These are phyloP conservation scores for Colletotrichum karsti DNA, from an alignment of 2,329 filamentous ascomycete genomes.

Conservation along the genomic window DNA sequence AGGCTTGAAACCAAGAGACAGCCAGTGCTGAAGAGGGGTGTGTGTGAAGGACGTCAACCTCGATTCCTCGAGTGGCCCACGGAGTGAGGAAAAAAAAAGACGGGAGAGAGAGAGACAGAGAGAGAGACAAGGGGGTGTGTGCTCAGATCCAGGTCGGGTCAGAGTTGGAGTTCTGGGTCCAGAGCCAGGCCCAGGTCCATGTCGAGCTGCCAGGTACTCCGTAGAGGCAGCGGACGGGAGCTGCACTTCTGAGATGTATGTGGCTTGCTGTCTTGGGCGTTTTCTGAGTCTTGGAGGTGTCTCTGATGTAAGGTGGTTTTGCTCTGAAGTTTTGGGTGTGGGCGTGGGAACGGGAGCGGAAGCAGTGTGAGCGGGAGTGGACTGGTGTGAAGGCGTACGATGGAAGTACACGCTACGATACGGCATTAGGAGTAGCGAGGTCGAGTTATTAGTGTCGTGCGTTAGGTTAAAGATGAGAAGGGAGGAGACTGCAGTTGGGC, in stretches of 20 bases:
- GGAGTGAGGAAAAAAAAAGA: not conserved
- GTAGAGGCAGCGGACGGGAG: conserved; percentile 13
- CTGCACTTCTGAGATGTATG: conserved; percentile 14
- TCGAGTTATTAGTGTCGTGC: conserved; percentile 7
- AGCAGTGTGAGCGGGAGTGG: conserved; percentile 3
- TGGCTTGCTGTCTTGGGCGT: conserved; percentile 10
- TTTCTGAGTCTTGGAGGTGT: not conserved
- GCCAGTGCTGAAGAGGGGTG: not conserved
- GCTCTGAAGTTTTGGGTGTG: not conserved
- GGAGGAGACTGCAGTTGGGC: not conserved
- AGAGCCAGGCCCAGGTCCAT: conserved; percentile 24
- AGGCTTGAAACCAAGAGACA: conserved; percentile 10
- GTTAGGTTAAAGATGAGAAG: not conserved
- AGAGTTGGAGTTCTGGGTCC: conserved; percentile 7
- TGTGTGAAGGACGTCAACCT: not conserved
- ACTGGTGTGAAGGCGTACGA: not conserved
- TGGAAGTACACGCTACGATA: too few species aligned
- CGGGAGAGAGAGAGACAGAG: not conserved
- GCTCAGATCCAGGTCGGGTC: conserved; percentile 26
- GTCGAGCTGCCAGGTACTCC: conserved; percentile 23
- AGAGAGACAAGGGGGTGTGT: not conserved
- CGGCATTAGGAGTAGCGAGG: not conserved
- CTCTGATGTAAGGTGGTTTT: conserved; percentile 4
- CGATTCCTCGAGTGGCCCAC: not conserved
- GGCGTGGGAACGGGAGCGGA: conserved; percentile 3